Evolutionary conservation across 805 yeast genomes (phyloP), one percentile per base, ranked within the genome.

Genomic region (Wickerhamomyces pijperi): DNA sequence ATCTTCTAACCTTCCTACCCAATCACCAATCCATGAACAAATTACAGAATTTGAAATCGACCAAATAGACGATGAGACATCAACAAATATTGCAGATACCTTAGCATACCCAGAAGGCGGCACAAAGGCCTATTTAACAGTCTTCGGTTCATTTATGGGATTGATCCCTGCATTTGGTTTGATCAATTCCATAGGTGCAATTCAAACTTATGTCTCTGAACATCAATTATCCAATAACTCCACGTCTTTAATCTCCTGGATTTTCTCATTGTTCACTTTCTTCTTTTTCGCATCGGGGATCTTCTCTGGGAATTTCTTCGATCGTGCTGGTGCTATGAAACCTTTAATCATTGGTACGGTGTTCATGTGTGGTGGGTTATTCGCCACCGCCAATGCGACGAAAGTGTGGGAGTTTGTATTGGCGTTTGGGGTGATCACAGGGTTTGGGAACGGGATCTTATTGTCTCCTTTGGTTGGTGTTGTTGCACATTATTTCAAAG

Each of bases 401-500:
- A 49, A 64, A 4, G 64, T 74, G 8, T 77, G 71, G 61, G 83
- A 80, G 41, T 81, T 80, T 47, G 65, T 81, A 15, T 53, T 80
- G 19, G 64, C 79, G 25, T 75, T 79, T 49, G 74, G 77, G 3
- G 46, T 79, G 2, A 61, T 70, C 18, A 55, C 68, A 23, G 87
- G 85, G 3, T 43, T 70, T 4, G 85, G 83, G 0, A 66, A 72
- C 29, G 81, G 81, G 2, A 58, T 78, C 28, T 63, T 78, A 28
- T 69, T 76, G 59, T 68, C 78, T 7, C 85, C 86, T 0, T 54
- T 76, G 29, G 64, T 80, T 3, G 71, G 82, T 6, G 75, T 74
- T 15, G 66, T 78, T 1, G 73, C 78, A 19, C 84, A 81, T 43
- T 81, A 83, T 79, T 81, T 80, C 53, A 58, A 64, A 31, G 59